These are phyloP conservation scores for Cyberlindnera subsufficiens DNA, from an alignment of 805 yeast species.

Conservation along the genomic window DNA sequence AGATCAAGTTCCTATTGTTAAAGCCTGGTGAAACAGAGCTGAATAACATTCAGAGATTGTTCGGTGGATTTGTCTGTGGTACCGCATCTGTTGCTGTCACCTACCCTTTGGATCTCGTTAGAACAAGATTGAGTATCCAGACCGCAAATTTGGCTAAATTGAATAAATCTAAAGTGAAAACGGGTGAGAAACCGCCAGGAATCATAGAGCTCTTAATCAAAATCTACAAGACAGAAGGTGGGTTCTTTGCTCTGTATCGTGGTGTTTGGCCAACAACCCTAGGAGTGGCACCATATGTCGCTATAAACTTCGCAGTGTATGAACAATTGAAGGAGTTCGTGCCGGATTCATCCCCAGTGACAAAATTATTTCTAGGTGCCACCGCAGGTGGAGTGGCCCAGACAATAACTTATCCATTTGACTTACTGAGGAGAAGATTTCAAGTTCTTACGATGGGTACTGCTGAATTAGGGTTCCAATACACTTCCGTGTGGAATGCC, in stretches of 20 bases:
- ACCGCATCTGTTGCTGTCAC: constrained; percentile 73
- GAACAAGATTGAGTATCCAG: constrained; percentile 85
- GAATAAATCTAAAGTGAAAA: constrained; percentile 34
- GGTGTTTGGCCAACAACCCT: constrained; percentile 88
- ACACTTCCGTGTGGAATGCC: constrained; percentile 73
- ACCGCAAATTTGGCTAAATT: constrained; percentile 60
- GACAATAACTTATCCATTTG: constrained; percentile 86
- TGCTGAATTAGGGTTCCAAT: constrained; percentile 67
- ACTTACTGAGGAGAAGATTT: constrained; percentile 79
- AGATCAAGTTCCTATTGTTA: constrained; percentile 37
- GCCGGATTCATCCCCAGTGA: constrained; percentile 34
- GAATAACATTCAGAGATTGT: constrained; percentile 51
- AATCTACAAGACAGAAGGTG: constrained; percentile 78
- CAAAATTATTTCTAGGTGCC: constrained; percentile 76
- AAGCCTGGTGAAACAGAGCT: constrained; percentile 32
- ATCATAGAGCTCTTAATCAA: constrained; percentile 48
- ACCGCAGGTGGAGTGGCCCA: constrained; percentile 87
- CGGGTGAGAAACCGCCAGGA: constrained; percentile 56
- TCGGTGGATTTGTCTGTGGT: constrained; percentile 82
- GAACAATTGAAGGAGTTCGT: constrained; percentile 67
- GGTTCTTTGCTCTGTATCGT: constrained; percentile 66
- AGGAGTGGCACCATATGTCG: constrained; percentile 96
- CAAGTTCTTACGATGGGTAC: constrained; percentile 84
- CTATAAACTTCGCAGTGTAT: constrained; percentile 85
- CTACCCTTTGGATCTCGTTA: constrained; percentile 85